Evolutionary conservation across 2,329 filamentous ascomycete species (phyloP).

Genomic region (Pyrenochaeta sp.): DNA sequence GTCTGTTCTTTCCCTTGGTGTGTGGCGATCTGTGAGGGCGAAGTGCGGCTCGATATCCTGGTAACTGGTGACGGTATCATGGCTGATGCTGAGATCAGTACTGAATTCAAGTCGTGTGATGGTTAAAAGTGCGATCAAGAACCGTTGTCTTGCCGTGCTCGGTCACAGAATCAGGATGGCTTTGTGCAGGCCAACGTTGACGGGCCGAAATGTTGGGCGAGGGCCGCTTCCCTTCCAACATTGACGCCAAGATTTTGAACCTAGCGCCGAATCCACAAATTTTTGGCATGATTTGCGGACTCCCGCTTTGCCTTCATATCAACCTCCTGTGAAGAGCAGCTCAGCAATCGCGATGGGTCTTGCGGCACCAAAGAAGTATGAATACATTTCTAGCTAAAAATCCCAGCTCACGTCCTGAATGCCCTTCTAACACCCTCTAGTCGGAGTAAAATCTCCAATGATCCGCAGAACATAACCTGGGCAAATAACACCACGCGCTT

Average conservation of each 20-base stretch:
- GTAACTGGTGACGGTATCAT: conserved; percentile 24
- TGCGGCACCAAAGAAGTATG: conserved; percentile 72
- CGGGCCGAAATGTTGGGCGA: neutral
- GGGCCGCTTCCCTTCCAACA: conserved; percentile 25
- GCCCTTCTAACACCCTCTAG: conserved; percentile 46
- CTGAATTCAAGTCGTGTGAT: conserved; percentile 19
- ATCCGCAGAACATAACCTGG: conserved; percentile 98
- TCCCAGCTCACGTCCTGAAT: neutral
- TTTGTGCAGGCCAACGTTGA: neutral
- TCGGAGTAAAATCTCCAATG: conserved; percentile 78
- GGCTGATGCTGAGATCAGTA: conserved; percentile 16
- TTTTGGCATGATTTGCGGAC: conserved; percentile 27
- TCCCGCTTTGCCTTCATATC: conserved; percentile 18
- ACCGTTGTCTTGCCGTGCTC: neutral
- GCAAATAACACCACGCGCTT: conserved; percentile 81
- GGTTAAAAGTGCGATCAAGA: conserved; percentile 3
- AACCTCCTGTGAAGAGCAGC: conserved; percentile 7
- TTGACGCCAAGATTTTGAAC: conserved; percentile 39
- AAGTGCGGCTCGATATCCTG: conserved; percentile 16
- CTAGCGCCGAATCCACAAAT: conserved; percentile 39
- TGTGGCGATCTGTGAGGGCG: conserved; percentile 4
- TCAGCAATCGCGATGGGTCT: conserved; percentile 67
- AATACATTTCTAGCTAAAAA: neutral
- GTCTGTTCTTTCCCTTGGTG: conserved; percentile 16
- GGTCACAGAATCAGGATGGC: neutral